Evolutionary conservation across 768 basidiomycete species (phyloP), one percentile per base, ranked within the genome.

Genomic region (Boletus tylopilopsis): DNA sequence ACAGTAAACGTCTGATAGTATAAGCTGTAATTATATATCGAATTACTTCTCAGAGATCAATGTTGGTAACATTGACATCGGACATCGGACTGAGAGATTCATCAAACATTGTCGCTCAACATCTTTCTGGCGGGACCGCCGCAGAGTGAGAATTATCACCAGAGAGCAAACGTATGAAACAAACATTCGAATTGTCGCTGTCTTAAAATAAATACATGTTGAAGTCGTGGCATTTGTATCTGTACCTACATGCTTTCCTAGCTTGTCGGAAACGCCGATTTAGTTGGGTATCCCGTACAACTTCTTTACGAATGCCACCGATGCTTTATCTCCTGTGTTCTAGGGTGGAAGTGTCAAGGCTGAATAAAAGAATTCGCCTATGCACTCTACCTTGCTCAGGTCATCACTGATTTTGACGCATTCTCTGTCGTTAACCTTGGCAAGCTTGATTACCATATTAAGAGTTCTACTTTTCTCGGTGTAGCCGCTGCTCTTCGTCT

Each of bases 351-450:
- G 18, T 19, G 25, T 50, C 22, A 36, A 36, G 18, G 15, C 10
- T 22, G 29, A 16, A 19, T 11, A 30, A 24, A 22, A 25, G 3
- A 45, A 34, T 22, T 10, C 13, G 5, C 10, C 4, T 2, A 2
- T 24, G 23, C 3, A 19, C 30, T 39, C 16, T 30, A 82, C 85
- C 81, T 98, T 99, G 9, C 74, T 85, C 47, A 85, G 63, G 61
- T 98, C 94, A 66, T 97, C 96, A 47, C 91, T 94, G 58, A 99
- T 82, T 71, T 99, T 98, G 57, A 98, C 81, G 56, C 93, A 95
- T 2, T 84, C 81, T 49, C 74, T 74, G 10, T 77, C 79, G 59
- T 90, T 74, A 12, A 96, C 84, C 38, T 80, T 77, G 33, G 81
- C 78, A 9, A 99, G 74, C 62, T 97, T 97, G 71, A 97, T 94